Conservation (phyloP, 495 filamentous ascomycete genomes). For the Oidiodendron maius region DNA sequence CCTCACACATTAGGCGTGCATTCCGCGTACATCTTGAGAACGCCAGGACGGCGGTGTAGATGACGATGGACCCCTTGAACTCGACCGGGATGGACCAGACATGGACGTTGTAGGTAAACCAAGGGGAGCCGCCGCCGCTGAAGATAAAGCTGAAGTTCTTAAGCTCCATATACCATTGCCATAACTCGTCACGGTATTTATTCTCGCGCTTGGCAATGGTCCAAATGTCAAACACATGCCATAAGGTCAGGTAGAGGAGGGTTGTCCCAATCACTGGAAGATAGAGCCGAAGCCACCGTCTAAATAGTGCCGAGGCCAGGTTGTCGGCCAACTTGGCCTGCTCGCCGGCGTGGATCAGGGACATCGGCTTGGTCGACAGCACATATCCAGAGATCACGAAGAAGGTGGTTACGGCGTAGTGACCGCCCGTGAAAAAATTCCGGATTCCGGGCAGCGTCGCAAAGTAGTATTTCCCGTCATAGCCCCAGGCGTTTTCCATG, state of each 20-base stretch:
- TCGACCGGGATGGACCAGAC: conserved; percentile 71
- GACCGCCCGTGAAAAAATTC: conserved; percentile 53
- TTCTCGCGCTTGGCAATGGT: conserved; percentile 25
- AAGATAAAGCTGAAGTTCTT: conserved; percentile 55
- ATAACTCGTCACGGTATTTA: conserved; percentile 37
- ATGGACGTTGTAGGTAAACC: conserved; percentile 54
- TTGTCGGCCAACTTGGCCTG: conserved; percentile 24
- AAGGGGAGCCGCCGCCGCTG: conserved; percentile 35
- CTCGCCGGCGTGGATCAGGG: conserved; percentile 44
- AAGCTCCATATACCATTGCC: conserved; percentile 47
- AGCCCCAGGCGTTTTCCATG: conserved; percentile 32
- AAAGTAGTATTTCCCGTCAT: conserved; percentile 30
- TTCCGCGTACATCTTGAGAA: conserved; percentile 42
- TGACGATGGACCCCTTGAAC: conserved; percentile 55
- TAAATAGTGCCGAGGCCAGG: conserved; percentile 56
- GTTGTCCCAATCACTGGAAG: conserved; percentile 53
- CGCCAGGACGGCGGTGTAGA: conserved; percentile 54
- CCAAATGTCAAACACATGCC: conserved; percentile 41
- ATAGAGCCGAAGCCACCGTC: conserved; percentile 55
- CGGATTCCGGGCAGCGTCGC: conserved; percentile 57
- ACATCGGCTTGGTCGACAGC: conserved; percentile 56
- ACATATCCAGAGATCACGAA: conserved; percentile 69
- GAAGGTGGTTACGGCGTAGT: conserved; percentile 65
- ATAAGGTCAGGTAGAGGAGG: conserved; percentile 40
- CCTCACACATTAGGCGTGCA: conserved; percentile 39